Percentiles rank a stretch among this genome's conserved stretches.
Conservation (phyloP, 441 rosid species). For the Rhodomyrtus psidioides region DNA sequence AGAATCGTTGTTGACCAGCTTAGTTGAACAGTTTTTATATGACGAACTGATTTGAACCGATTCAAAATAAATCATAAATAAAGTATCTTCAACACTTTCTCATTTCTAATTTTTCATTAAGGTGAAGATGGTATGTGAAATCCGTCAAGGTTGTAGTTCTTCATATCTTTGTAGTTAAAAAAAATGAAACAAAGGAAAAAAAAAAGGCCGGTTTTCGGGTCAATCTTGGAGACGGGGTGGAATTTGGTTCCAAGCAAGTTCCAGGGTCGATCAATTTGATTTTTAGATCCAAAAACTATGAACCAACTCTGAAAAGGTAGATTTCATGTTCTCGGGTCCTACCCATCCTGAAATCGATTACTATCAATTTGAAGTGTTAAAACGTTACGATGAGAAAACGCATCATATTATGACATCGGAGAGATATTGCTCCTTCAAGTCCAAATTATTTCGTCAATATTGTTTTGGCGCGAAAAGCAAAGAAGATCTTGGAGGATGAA, state of each 20-base stretch:
- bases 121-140: neutral
- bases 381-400: neutral
- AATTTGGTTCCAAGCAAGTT: neutral
- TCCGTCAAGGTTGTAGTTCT: neutral
- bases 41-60: fast-evolving
- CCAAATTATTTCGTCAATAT: neutral
- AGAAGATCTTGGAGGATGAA: neutral
- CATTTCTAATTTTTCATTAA: neutral
- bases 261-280: neutral
- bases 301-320: neutral
- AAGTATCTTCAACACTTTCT: neutral
- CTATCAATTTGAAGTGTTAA: neutral
- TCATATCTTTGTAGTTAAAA: neutral
- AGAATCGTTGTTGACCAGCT: fast-evolving
- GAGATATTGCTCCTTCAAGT: no score
- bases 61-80: no score
- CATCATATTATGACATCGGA: neutral
- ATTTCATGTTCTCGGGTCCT: neutral
- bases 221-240: fast-evolving
- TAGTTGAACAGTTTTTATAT: neutral
- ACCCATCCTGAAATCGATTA: fast-evolving
- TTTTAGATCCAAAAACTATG: neutral
- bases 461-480: neutral
- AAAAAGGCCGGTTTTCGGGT: neutral
- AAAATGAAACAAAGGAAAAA: neutral